Conservation (phyloP, 257 asterid genomes). For the Thymus quinquecostatus region DNA sequence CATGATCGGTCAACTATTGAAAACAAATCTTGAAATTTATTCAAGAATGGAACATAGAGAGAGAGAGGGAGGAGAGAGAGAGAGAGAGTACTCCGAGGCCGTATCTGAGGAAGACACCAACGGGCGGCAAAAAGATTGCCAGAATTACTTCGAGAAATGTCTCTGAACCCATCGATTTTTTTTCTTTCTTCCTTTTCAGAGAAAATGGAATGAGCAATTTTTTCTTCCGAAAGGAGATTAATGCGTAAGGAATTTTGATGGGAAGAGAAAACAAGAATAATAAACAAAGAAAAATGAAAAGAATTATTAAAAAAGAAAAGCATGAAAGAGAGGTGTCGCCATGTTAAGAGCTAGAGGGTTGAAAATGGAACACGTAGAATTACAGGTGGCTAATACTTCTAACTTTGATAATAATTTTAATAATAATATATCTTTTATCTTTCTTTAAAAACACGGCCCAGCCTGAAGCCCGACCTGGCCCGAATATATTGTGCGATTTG, state of each 20-base stretch:
- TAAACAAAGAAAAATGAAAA: not conserved
- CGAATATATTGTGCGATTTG: too few species aligned
- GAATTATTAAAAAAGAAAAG: not conserved
- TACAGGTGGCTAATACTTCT: slow-evolving; percentile 26
- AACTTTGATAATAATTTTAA: not conserved
- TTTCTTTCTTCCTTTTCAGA: not conserved
- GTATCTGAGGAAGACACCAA: slow-evolving; percentile 91
- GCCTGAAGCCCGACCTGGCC: too few species aligned
- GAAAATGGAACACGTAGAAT: slow-evolving; percentile 46
- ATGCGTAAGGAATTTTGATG: not conserved
- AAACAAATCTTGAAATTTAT: not conserved
- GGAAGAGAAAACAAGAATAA: not conserved
- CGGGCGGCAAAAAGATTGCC: slow-evolving; percentile 87
- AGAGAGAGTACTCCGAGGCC: slow-evolving; percentile 73
- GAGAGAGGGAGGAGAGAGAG: too few species aligned
- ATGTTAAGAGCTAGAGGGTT: slow-evolving; percentile 16
- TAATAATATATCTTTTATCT: too few species aligned
- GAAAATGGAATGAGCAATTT: not conserved
- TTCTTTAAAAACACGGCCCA: too few species aligned
- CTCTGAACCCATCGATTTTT: slow-evolving; percentile 68
- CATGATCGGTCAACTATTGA: not conserved
- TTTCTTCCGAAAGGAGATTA: not conserved
- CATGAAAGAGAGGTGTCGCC: slow-evolving; percentile 39
- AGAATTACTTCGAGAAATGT: slow-evolving; percentile 80
- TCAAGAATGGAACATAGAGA: not conserved